Conservation (phyloP, 371 early-diverging fungal species). For the Mortierella sp. region DNA sequence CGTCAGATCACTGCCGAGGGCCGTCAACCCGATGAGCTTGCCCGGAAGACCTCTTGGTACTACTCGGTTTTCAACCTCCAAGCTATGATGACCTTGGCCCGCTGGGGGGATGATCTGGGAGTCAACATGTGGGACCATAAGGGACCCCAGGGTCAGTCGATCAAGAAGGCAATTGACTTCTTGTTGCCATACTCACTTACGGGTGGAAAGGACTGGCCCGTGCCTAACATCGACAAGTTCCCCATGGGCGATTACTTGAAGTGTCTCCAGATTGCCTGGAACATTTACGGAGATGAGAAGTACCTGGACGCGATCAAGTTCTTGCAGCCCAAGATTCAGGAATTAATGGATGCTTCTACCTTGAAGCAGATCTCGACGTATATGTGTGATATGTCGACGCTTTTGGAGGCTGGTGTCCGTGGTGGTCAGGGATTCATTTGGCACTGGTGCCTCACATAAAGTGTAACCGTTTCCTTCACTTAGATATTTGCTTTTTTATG, state of each 20-base stretch:
- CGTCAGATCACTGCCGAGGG: constrained; percentile 57
- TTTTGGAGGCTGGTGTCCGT: constrained; percentile 37
- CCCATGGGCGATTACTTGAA: constrained; percentile 52
- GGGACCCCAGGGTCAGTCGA: constrained; percentile 58
- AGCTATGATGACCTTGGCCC: constrained; percentile 58
- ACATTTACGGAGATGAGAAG: constrained; percentile 60
- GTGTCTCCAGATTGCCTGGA: constrained; percentile 61
- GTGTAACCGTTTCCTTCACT: not conserved
- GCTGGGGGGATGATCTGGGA: constrained; percentile 45
- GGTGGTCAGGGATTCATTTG: constrained; percentile 55
- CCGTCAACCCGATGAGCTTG: constrained; percentile 57
- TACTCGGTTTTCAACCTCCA: constrained; percentile 62
- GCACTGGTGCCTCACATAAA: constrained; percentile 54
- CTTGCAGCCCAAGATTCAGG: constrained; percentile 32
- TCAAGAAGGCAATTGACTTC: constrained; percentile 64
- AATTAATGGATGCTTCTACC: constrained; percentile 26
- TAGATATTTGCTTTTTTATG: not conserved
- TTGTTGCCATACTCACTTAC: constrained; percentile 61
- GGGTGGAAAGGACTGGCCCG: constrained; percentile 61
- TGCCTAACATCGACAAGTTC: constrained; percentile 53
- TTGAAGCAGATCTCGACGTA: constrained; percentile 44
- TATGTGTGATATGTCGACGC: constrained; percentile 46
- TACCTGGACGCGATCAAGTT: constrained; percentile 35
- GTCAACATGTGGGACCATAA: constrained; percentile 59
- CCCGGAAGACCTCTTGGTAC: constrained; percentile 60